Conservation (phyloP, 163 green algal genomes). For the Volvox carteri region DNA sequence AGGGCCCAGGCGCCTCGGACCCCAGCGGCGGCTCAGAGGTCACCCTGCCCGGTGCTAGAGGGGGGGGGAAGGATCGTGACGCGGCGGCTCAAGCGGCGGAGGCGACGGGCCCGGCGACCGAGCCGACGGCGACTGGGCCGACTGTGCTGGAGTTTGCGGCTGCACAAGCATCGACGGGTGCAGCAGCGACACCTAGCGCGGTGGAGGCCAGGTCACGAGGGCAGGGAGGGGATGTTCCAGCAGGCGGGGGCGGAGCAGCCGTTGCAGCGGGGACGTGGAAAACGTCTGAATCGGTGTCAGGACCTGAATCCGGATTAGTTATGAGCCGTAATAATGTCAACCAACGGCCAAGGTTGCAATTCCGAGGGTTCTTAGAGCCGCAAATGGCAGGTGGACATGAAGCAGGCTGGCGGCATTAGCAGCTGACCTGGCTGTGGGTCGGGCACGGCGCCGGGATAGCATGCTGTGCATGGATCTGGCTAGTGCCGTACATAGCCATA, state of each 20-base stretch:
- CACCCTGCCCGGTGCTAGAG: no score
- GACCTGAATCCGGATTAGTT: no score
- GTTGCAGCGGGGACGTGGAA: not conserved
- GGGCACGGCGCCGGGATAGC: no score
- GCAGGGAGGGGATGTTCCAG: not conserved
- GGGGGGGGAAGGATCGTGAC: no score
- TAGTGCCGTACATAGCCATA: no score
- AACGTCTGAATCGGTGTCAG: not conserved
- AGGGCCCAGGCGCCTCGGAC: not conserved
- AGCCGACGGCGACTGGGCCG: no score
- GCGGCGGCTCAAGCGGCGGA: no score
- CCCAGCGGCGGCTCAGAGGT: not conserved
- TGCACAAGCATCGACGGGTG: not conserved
- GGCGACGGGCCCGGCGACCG: no score
- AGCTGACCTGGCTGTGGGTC: no score
- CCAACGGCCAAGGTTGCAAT: not conserved
- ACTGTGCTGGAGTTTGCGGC: no score
- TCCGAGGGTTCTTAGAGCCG: constrained; percentile 52
- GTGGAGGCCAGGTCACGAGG: not conserved
- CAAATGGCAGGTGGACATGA: constrained; percentile 47
- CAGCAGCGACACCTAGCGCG: not conserved
- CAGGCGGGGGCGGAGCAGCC: no score
- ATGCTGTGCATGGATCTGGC: no score
- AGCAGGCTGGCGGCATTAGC: constrained; percentile 43
- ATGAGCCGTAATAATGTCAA: not conserved